Conservation (phyloP, 306 rosid genomes). For the Potentilla sterilis region DNA sequence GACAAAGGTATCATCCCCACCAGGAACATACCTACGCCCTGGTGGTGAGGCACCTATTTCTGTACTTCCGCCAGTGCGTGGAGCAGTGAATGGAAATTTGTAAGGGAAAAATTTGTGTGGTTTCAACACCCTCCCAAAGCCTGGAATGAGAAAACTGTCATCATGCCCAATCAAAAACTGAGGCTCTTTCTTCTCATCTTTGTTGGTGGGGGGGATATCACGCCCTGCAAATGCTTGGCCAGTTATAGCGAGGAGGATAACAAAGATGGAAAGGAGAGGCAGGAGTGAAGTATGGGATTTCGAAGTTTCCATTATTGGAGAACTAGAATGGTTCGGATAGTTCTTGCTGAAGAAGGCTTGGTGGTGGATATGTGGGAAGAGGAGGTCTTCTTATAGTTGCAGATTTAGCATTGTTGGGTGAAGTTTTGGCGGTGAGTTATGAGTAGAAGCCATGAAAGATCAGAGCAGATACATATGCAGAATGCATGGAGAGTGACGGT, state of each 20-base stretch:
- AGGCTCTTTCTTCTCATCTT: slow-evolving; percentile 52
- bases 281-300: slow-evolving; percentile 26
- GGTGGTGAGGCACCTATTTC: background rate
- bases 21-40: slow-evolving; percentile 44
- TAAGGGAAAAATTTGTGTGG: slow-evolving; percentile 24
- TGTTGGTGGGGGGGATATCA: slow-evolving; percentile 16
- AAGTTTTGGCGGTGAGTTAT: slow-evolving; percentile 57
- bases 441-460: slow-evolving; percentile 11
- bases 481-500: slow-evolving; percentile 11
- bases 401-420: slow-evolving; percentile 33
- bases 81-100: slow-evolving; percentile 14
- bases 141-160: slow-evolving; percentile 48
- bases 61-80: slow-evolving; percentile 17
- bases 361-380: slow-evolving; percentile 35
- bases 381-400: slow-evolving; percentile 36
- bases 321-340: background rate
- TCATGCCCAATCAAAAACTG: slow-evolving; percentile 45
- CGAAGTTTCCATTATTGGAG: slow-evolving; percentile 26
- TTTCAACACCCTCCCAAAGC: slow-evolving; percentile 44
- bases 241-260: slow-evolving; percentile 36
- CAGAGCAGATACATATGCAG: slow-evolving; percentile 12
- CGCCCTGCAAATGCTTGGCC: slow-evolving; percentile 44
- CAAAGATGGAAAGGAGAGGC: slow-evolving; percentile 33
- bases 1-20: slow-evolving; percentile 63
- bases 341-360: slow-evolving; percentile 20